Evolutionary conservation across 176 grass and related monocot species (phyloP).

Genomic region (maize (Zea mays)): Zm-B73-REFERENCE-NAM-5.0 NC_050103.1:139190001-139190500

Average conservation of each 20-base stretch:
- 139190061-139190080: constrained; percentile 18
- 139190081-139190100: background rate
- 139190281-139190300: constrained; percentile 8
- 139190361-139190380: no score
- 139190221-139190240: constrained; percentile 39
- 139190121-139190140: constrained; percentile 45
- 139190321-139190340: background rate
- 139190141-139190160: constrained; percentile 69
- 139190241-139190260: constrained; percentile 14
- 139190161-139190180: constrained; percentile 78
- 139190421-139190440: no score
- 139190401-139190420: no score
- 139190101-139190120: constrained; percentile 7
- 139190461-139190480: no score
- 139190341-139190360: no score
- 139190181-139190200: constrained; percentile 87
- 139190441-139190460: no score
- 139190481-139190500: no score
- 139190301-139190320: background rate
- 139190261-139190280: background rate
- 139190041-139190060: constrained; percentile 50
- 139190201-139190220: constrained; percentile 92
- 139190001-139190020: constrained; percentile 28
- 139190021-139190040: constrained; percentile 44
- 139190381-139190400: no score